A percentile compares a stretch with the other conserved stretches of the same genome.
Evolutionary conservation across 768 basidiomycete genomes (phyloP).

Genomic region (Termitomyces sp.): DNA sequence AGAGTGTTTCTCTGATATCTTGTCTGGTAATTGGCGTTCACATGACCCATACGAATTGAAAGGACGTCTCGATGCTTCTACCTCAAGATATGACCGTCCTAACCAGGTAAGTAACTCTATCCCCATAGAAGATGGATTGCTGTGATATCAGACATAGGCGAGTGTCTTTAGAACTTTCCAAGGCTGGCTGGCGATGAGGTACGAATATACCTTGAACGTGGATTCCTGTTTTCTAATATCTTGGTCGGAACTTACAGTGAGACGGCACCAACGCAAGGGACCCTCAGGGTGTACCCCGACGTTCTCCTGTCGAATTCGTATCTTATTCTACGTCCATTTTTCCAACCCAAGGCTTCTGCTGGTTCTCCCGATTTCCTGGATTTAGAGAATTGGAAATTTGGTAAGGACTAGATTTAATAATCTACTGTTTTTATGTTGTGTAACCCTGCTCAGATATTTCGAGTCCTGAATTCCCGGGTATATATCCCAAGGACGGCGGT

Average conservation of each 20-base stretch:
- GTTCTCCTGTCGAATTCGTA: slow-evolving; percentile 65
- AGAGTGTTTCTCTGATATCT: slow-evolving; percentile 54
- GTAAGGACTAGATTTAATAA: slow-evolving; percentile 18
- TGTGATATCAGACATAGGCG: slow-evolving; percentile 21
- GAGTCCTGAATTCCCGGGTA: slow-evolving; percentile 47
- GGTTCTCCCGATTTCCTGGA: slow-evolving; percentile 38
- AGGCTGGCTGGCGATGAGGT: slow-evolving; percentile 75
- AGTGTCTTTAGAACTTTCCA: slow-evolving; percentile 62
- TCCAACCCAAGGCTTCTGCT: slow-evolving; percentile 40
- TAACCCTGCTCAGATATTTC: slow-evolving; percentile 31
- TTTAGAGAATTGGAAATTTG: slow-evolving; percentile 50
- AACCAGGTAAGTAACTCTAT: slow-evolving; percentile 32
- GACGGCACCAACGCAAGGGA: slow-evolving; percentile 65
- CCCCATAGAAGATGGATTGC: neutral
- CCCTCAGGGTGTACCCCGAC: slow-evolving; percentile 62
- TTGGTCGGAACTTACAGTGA: slow-evolving; percentile 30
- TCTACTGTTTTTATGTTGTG: neutral
- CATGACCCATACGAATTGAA: slow-evolving; percentile 66
- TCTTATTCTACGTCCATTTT: slow-evolving; percentile 72
- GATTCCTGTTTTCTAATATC: neutral
- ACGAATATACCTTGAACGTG: neutral
- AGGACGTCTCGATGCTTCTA: slow-evolving; percentile 52
- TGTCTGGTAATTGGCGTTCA: slow-evolving; percentile 53
- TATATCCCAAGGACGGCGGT: slow-evolving; percentile 30
- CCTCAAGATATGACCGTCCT: slow-evolving; percentile 55